Evolutionary conservation across 768 basidiomycete species (phyloP).

Genomic region (Boletus rufocinnamomeus): DNA sequence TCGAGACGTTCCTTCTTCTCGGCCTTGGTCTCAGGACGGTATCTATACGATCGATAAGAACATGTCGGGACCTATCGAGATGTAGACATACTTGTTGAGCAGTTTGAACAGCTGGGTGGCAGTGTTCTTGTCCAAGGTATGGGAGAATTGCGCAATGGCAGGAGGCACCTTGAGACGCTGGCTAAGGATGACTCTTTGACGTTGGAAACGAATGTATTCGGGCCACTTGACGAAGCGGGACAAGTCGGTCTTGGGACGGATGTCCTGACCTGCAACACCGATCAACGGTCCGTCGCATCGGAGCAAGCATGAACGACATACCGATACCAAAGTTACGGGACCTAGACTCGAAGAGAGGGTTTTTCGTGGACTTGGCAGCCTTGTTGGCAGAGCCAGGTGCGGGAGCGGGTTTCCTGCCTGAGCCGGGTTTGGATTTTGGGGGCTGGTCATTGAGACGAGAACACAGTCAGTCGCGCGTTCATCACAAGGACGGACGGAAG

Average conservation of each 20-base stretch:
- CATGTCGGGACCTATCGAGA: background rate
- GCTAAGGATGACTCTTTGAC: conserved; percentile 97
- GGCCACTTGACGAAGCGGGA: conserved; percentile 99
- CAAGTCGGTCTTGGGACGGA: conserved; percentile 85
- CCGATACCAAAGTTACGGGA: conserved; percentile 97
- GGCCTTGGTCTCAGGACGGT: conserved; percentile 90
- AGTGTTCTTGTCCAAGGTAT: conserved; percentile 99
- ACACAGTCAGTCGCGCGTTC: conserved; percentile 40
- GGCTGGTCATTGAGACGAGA: conserved; percentile 94
- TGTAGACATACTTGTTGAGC: conserved; percentile 72
- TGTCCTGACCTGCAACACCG: conserved; percentile 76
- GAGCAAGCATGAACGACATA: conserved; percentile 37
- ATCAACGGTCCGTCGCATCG: background rate
- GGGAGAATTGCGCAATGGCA: conserved; percentile 96
- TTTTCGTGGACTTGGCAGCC: conserved; percentile 75
- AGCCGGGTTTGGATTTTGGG: conserved; percentile 65
- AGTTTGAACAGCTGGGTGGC: conserved; percentile 98
- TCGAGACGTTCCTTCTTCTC: conserved; percentile 96
- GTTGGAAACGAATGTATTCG: conserved; percentile 95
- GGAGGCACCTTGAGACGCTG: conserved; percentile 98
- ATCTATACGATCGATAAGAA: conserved; percentile 34
- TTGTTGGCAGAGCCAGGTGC: conserved; percentile 84
- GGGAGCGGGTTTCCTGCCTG: conserved; percentile 83
- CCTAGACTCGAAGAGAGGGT: conserved; percentile 91
- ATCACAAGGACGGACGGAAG: conserved; percentile 26